Conservation (phyloP, 257 asterid species). For the Catharanthus roseus region DNA sequence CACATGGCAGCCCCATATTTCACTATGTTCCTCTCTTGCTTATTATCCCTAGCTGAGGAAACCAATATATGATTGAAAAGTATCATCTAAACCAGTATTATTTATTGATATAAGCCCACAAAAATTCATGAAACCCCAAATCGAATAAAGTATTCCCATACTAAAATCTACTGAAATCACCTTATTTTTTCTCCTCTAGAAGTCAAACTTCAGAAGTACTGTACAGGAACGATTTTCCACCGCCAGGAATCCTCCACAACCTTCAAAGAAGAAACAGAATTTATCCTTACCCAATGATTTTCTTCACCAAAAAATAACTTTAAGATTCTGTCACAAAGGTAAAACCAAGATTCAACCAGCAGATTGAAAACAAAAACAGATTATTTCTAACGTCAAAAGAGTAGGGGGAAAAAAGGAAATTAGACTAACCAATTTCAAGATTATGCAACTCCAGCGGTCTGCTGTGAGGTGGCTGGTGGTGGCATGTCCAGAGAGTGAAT, state of each 20-base stretch:
- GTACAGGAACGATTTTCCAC: not conserved
- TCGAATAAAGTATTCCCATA: not conserved
- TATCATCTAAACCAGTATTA: not conserved
- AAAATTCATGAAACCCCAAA: not conserved
- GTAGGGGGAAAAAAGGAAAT: not conserved
- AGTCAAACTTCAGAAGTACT: not conserved
- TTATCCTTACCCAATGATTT: not conserved
- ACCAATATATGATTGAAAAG: not conserved
- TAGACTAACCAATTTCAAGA: slow-evolving; percentile 3
- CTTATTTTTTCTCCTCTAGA: not conserved
- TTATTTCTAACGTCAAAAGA: not conserved
- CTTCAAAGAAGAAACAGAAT: not conserved
- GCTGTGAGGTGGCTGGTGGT: not conserved
- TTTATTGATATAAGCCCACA: not conserved
- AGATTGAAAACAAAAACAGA: not conserved
- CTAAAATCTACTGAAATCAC: not conserved
- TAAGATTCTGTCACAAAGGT: not conserved
- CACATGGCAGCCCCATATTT: not conserved
- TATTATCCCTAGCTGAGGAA: not conserved
- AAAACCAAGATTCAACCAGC: not conserved
- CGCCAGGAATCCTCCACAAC: not conserved
- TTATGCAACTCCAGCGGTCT: not conserved
- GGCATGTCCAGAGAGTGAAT: not conserved
- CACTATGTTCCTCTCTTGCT: not conserved
- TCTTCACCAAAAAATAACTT: not conserved